Percentiles rank a stretch among this genome's conserved stretches.
Evolutionary conservation across 2,329 filamentous ascomycete genomes (phyloP).

Genomic region (Lecanicillium sp.): DNA sequence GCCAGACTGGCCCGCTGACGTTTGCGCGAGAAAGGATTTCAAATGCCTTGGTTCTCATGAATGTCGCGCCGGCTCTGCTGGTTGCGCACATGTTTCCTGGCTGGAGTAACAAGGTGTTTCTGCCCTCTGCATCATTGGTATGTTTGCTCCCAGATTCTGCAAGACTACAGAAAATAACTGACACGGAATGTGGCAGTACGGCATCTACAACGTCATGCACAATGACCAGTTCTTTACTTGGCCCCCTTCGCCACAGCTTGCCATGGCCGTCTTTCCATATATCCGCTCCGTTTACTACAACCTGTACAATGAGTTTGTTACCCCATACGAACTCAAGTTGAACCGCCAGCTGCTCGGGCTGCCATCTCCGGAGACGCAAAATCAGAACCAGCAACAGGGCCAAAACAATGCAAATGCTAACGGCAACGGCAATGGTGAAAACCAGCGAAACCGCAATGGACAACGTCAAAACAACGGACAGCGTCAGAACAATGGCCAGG

Average conservation of each 20-base stretch:
- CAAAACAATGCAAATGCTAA: slow-evolving; percentile 5
- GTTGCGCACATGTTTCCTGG: slow-evolving; percentile 34
- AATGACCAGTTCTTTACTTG: slow-evolving; percentile 38
- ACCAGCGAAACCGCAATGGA: background rate
- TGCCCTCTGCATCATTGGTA: slow-evolving; percentile 35
- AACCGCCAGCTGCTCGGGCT: slow-evolving; percentile 37
- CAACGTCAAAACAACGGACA: background rate
- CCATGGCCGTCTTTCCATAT: slow-evolving; percentile 41
- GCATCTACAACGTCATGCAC: slow-evolving; percentile 34
- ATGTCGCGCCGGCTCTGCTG: slow-evolving; percentile 37
- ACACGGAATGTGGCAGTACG: slow-evolving; percentile 38
- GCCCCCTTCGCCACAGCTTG: slow-evolving; percentile 45
- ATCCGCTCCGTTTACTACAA: slow-evolving; percentile 35
- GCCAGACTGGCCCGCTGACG: slow-evolving; percentile 14
- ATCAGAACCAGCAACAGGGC: slow-evolving; percentile 12
- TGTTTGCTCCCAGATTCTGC: slow-evolving; percentile 10
- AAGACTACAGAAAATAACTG: slow-evolving; percentile 3
- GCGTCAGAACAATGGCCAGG: background rate
- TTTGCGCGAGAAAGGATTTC: slow-evolving; percentile 21
- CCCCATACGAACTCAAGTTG: slow-evolving; percentile 37
- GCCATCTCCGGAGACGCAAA: slow-evolving; percentile 19
- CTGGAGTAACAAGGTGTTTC: slow-evolving; percentile 30
- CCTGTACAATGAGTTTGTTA: slow-evolving; percentile 37
- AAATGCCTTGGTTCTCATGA: slow-evolving; percentile 29
- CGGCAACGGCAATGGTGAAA: slow-evolving; percentile 13